Evolutionary conservation across 2,329 filamentous ascomycete genomes (phyloP).

Genomic region (Neonectria hederae): DNA sequence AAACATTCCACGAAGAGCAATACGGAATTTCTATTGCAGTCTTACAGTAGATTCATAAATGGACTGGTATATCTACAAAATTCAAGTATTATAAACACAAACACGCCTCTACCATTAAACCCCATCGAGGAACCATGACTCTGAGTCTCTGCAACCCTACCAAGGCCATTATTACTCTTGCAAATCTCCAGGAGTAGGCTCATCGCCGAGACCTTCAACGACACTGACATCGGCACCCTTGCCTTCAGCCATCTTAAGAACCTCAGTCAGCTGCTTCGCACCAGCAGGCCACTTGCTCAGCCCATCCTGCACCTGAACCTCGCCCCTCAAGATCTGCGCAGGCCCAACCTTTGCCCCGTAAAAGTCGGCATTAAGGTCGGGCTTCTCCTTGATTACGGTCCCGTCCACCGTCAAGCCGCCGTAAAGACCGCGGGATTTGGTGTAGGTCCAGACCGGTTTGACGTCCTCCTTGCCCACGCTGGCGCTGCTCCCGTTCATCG

Average conservation of each 20-base stretch:
- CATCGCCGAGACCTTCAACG: background rate
- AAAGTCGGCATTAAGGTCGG: conserved; percentile 77
- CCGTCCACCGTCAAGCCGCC: conserved; percentile 75
- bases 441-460: conserved; percentile 64
- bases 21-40: no score
- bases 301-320: conserved; percentile 5
- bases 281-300: conserved; percentile 9
- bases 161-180: background rate
- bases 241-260: conserved; percentile 13
- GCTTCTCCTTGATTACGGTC: conserved; percentile 76
- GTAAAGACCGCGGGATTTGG: conserved; percentile 71
- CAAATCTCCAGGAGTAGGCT: conserved; percentile 1
- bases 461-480: conserved; percentile 68
- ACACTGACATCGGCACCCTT: background rate
- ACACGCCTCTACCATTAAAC: no score
- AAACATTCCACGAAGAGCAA: no score
- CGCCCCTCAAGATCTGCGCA: conserved; percentile 19
- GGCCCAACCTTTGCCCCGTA: conserved; percentile 57
- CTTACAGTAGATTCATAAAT: no score
- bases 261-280: conserved; percentile 13
- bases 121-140: no score
- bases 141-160: no score
- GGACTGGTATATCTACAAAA: no score
- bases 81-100: no score
- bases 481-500: conserved; percentile 62